These are phyloP conservation scores for Parastagonospora avenae DNA, from an alignment of 2,329 filamentous ascomycete genomes.

Conservation along the genomic window DNA sequence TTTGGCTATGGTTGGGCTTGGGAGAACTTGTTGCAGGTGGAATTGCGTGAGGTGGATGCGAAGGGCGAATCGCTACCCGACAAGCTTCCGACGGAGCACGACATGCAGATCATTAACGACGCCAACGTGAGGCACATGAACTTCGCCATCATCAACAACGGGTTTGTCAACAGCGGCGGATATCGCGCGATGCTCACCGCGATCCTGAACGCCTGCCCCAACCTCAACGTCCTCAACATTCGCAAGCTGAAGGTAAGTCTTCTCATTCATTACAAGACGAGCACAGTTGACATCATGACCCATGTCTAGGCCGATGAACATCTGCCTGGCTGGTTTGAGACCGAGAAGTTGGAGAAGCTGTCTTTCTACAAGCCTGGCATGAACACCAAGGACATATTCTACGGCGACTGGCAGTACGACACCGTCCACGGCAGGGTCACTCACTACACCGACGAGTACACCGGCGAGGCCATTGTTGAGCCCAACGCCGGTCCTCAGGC, in stretches of 20 bases:
- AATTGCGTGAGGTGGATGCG: neutral
- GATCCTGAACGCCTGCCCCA: constrained; percentile 2
- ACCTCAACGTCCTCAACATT: constrained; percentile 9
- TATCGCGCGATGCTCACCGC: constrained; percentile 17
- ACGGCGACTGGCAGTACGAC: constrained; percentile 28
- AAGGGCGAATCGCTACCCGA: neutral
- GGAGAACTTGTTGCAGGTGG: constrained; percentile 14
- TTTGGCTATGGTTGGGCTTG: constrained; percentile 20
- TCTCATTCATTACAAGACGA: neutral
- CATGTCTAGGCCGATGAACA: constrained; percentile 15
- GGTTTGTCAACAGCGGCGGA: constrained; percentile 13
- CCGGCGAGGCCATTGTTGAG: constrained; percentile 15
- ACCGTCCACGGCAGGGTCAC: constrained; percentile 14
- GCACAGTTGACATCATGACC: neutral
- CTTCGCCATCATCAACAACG: constrained; percentile 4
- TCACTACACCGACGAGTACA: constrained; percentile 18
- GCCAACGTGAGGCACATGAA: constrained; percentile 9
- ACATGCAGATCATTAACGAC: constrained; percentile 6
- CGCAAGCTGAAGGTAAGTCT: constrained; percentile 17
- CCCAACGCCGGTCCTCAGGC: constrained; percentile 17
- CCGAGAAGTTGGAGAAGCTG: constrained; percentile 7
- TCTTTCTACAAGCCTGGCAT: constrained; percentile 16
- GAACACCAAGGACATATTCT: constrained; percentile 16
- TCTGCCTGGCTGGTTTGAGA: constrained; percentile 14
- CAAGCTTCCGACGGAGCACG: neutral